Conservation (phyloP, 2,329 filamentous ascomycete species). For the Emergomyces pasteurianus region DNA sequence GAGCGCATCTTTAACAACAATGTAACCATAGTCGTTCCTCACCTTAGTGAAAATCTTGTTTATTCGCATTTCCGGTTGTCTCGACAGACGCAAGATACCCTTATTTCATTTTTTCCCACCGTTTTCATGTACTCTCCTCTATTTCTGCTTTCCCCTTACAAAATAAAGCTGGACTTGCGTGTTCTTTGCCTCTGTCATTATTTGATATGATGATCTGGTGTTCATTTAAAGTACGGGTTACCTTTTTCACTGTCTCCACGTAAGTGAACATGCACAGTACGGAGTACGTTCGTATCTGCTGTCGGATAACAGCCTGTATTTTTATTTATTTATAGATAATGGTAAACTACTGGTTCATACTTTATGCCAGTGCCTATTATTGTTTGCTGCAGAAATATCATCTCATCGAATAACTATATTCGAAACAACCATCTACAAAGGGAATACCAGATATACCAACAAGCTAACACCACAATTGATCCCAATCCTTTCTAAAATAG, state of each 20-base stretch:
- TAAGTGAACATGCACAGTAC: neutral
- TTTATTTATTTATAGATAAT: neutral
- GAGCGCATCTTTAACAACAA: neutral
- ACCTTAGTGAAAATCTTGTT: neutral
- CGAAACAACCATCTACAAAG: too few species aligned
- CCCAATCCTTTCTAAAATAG: neutral
- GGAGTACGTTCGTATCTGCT: neutral
- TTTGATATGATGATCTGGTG: neutral
- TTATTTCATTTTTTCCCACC: neutral
- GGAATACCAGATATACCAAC: neutral
- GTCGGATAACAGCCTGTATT: neutral
- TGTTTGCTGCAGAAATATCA: neutral
- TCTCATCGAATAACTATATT: neutral
- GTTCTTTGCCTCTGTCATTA: neutral
- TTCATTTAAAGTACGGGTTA: neutral
- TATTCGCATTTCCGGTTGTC: slow-evolving; percentile 5
- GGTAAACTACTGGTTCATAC: neutral
- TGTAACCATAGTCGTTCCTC: neutral
- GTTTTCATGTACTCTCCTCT: neutral
- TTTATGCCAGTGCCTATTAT: neutral
- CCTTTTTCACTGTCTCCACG: neutral
- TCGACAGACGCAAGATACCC: neutral
- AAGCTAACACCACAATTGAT: neutral
- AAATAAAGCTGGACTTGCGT: neutral
- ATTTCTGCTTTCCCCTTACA: neutral